Conservation (phyloP, 2,329 filamentous ascomycete genomes). For the Venturia asperata region DNA sequence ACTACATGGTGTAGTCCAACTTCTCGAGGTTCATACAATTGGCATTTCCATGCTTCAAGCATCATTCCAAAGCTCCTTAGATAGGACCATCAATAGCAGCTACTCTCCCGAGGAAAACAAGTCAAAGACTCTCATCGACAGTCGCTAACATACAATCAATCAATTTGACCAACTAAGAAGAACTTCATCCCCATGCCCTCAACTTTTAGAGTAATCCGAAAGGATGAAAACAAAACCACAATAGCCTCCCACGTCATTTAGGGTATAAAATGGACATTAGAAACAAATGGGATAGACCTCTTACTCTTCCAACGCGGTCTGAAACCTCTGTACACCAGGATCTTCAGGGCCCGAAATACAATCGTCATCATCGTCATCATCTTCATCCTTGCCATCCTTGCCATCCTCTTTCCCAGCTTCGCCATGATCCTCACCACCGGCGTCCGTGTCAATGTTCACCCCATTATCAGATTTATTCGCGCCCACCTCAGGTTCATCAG, state of each 20-base stretch:
- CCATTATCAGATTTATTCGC: not conserved
- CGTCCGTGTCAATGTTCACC: not conserved
- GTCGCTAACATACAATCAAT: not conserved
- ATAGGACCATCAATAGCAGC: not conserved
- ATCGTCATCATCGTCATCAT: not conserved
- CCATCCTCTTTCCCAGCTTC: not conserved
- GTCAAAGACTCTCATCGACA: not conserved
- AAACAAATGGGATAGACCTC: not conserved
- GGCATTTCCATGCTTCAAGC: no score
- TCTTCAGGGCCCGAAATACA: not conserved
- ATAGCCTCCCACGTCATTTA: not conserved
- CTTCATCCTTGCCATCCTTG: not conserved
- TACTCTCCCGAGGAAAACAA: not conserved
- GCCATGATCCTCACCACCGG: not conserved
- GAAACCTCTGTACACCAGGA: not conserved
- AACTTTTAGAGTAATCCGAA: not conserved
- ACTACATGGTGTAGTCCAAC: no score
- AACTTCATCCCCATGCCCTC: not conserved
- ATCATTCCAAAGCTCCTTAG: no score
- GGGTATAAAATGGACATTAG: not conserved
- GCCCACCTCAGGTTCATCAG: not conserved
- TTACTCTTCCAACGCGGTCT: not conserved
- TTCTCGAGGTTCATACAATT: no score
- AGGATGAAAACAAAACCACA: not conserved
- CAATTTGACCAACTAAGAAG: not conserved